Evolutionary conservation across 371 early-diverging fungal genomes (phyloP).

Genomic region (Actinomortierella ambigua): DNA sequence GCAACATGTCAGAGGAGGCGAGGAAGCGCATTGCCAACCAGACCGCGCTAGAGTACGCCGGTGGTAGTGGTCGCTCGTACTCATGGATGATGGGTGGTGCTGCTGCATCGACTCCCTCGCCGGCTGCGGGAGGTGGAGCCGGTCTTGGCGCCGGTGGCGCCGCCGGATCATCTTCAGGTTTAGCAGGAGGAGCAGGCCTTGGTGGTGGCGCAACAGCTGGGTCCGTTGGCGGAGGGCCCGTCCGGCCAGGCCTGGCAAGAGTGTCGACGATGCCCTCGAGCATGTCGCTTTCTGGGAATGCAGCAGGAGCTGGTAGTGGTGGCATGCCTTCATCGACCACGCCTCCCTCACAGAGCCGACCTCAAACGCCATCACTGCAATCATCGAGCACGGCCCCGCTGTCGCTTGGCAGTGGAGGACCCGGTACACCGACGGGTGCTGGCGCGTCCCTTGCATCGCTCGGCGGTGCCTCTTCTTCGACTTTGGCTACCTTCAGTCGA

Average conservation of each 20-base stretch:
- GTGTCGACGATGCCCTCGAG: slow-evolving; percentile 4
- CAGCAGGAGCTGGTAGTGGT: slow-evolving; percentile 10
- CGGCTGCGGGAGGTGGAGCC: slow-evolving; percentile 13
- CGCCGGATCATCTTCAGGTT: too few species aligned
- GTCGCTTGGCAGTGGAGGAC: too few species aligned
- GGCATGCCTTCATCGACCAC: neutral
- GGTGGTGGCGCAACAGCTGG: slow-evolving; percentile 6
- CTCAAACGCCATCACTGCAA: too few species aligned
- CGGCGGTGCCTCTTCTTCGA: too few species aligned
- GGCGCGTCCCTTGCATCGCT: too few species aligned
- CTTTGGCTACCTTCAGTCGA: too few species aligned
- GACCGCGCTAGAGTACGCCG: slow-evolving; percentile 75
- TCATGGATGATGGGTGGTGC: slow-evolving; percentile 76
- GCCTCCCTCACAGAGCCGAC: too few species aligned
- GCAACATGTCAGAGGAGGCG: slow-evolving; percentile 71
- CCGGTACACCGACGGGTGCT: too few species aligned
- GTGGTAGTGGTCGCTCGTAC: slow-evolving; percentile 54
- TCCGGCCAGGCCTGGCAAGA: slow-evolving; percentile 13
- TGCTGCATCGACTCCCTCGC: slow-evolving; percentile 10
- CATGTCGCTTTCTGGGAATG: neutral
- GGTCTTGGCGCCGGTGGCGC: slow-evolving; percentile 5
- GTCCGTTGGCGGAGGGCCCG: slow-evolving; percentile 7
- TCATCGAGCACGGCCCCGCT: too few species aligned
- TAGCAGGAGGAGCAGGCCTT: slow-evolving; percentile 6
- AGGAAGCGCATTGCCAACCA: slow-evolving; percentile 74